These are phyloP conservation scores for Metschnikowia aberdeeniae DNA, from an alignment of 805 yeast species.

Conservation along the genomic window DNA sequence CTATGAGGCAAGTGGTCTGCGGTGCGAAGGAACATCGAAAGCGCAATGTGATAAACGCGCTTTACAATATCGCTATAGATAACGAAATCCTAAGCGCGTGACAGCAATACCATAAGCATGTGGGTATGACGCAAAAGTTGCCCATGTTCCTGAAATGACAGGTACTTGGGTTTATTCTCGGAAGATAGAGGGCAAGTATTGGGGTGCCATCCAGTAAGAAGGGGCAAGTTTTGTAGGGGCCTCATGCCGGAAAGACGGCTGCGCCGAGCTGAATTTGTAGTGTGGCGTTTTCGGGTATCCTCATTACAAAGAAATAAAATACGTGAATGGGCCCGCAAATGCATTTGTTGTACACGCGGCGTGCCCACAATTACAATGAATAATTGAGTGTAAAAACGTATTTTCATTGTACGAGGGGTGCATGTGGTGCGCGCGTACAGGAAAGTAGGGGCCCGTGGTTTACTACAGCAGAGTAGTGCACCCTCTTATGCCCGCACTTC, in stretches of 20 bases:
- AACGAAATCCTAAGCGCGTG: neutral
- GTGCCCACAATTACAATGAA: neutral
- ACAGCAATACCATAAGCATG: neutral
- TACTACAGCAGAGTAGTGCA: conserved; percentile 1
- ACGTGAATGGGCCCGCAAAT: neutral
- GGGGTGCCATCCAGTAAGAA: too few relatives aligned
- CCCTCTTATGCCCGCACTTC: conserved; percentile 4
- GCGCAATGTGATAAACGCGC: neutral
- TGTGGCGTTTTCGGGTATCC: neutral
- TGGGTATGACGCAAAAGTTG: too few relatives aligned
- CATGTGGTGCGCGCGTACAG: neutral
- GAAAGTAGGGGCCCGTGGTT: neutral
- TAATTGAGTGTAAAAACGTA: neutral
- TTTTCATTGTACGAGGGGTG: neutral
- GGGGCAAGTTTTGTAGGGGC: neutral
- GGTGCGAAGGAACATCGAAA: neutral
- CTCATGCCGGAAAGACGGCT: too few relatives aligned
- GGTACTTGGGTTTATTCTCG: too few relatives aligned
- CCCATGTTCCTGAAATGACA: too few relatives aligned
- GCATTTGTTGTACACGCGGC: neutral
- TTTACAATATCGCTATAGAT: neutral
- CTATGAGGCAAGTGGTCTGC: neutral
- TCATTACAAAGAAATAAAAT: neutral
- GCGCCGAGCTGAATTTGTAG: too few relatives aligned
- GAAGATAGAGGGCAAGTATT: too few relatives aligned